Base-by-base conservation (phyloP, 2,329 filamentous ascomycete genomes). In the Zasmidium citrigriseum region DNA sequence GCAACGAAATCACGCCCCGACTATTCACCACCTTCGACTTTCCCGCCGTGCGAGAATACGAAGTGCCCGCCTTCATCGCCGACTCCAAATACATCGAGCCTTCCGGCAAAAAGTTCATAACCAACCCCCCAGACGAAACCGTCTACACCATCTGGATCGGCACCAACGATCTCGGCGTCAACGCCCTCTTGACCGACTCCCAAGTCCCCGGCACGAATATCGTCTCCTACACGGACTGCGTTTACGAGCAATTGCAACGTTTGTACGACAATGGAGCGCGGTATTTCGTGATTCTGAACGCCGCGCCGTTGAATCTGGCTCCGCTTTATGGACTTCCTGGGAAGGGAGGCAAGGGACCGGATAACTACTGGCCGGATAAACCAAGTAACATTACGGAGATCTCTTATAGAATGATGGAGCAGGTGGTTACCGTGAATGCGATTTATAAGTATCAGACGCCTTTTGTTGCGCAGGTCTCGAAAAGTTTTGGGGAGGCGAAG, bases 121-220 rank as follows among this genome's bases (percentile, higher is more conserved):
- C 72, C 25, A 75, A 77, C 49, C 79, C 77, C 1, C 66, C 81
- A 1, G 74, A 82, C 25, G 85, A 86, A 61, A 90, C 89, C 0
- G 85, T 90, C 2, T 93, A 91, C 68, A 81, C 85, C 1, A 82
- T 93, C 52, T 93, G 88, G 88, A 91, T 93, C 66, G 90, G 90
- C 2, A 91, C 89, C 22, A 93, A 93, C 69, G 90, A 95, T 68
- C 77, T 93, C 10, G 89, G 89, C 20, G 80, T 78, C 58, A 74
- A 80, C 53, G 87, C 82, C 10, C 88, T 92, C 68, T 72, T 93
- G 34, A 85, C 82, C 3, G 87, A 91, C 69, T 80, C 78, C 21
- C 86, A 91, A 69, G 73, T 81, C 76, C 0, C 29, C 1, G 83
- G 81, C 12, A 86, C 84, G 23, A 87, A 83, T 1, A 80, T 92